phyloP scores from a whole-genome alignment of 225 moss, liverwort and hornwort genomes.

The Sphagnum tenellum region DNA sequence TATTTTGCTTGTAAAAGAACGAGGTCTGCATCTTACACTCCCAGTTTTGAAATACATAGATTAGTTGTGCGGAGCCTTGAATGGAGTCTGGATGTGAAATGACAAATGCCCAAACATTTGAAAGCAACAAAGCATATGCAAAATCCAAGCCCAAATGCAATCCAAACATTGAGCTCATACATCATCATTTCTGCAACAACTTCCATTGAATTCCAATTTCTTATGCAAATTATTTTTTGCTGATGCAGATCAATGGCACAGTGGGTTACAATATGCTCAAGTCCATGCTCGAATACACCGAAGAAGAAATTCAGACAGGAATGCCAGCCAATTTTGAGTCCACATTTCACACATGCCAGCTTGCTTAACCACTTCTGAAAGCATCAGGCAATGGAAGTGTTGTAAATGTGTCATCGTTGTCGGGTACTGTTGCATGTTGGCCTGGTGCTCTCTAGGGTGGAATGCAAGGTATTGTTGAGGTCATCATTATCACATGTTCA shows the following conservation, averaged over 20 bases:
- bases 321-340: slow-evolving; percentile 29
- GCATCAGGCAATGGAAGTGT: slow-evolving; percentile 22
- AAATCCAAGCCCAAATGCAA: background rate
- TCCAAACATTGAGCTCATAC: too few relatives aligned
- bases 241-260: slow-evolving; percentile 26
- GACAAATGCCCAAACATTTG: too few relatives aligned
- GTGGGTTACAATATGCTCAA: slow-evolving; percentile 21
- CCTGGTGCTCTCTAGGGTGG: slow-evolving; percentile 18
- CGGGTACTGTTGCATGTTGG: slow-evolving; percentile 13
- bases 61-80: too few relatives aligned
- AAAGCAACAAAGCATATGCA: too few relatives aligned
- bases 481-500: too few relatives aligned
- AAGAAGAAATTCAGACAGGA: slow-evolving; percentile 11
- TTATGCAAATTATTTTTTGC: background rate
- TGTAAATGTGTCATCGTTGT: slow-evolving; percentile 27
- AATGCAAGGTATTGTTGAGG: slow-evolving; percentile 16
- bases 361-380: slow-evolving; percentile 31
- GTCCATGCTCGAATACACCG: slow-evolving; percentile 15
- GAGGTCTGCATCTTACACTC: too few relatives aligned
- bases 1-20: too few relatives aligned
- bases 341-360: slow-evolving; percentile 15
- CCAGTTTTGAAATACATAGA: too few relatives aligned
- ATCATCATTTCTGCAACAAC: too few relatives aligned
- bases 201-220: background rate
- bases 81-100: too few relatives aligned